These are phyloP conservation scores for Aschersonia sp. DNA, from an alignment of 2,329 filamentous ascomycete genomes.

Conservation along the genomic window DNA sequence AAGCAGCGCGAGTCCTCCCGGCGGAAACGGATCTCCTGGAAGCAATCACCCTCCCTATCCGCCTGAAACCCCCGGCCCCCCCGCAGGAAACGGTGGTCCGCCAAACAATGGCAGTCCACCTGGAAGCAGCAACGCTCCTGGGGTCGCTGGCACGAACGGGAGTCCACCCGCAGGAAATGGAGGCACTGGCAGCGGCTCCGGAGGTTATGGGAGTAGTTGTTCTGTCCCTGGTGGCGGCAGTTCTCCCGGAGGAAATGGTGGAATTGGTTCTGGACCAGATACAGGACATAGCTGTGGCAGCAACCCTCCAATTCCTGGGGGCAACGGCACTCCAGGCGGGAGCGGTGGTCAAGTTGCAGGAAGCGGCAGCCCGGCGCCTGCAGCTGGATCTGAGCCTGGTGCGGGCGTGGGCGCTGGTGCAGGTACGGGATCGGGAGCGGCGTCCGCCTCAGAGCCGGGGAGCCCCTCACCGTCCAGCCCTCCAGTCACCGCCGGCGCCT, in stretches of 20 bases:
- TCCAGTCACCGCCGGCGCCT: background rate
- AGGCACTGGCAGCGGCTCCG: background rate
- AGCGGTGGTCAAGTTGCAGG: background rate
- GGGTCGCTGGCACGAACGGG: background rate
- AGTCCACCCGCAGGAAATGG: background rate
- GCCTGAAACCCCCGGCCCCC: background rate
- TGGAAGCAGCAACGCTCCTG: background rate
- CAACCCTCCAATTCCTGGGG: too few species aligned
- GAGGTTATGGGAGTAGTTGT: background rate
- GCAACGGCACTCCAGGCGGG: too few species aligned
- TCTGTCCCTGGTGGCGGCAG: background rate
- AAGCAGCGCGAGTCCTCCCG: too few species aligned
- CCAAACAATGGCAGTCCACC: background rate
- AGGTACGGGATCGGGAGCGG: background rate
- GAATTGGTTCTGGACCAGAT: background rate
- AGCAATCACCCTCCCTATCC: background rate
- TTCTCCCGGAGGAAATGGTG: background rate
- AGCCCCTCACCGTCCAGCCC: background rate
- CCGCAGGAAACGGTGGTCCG: background rate
- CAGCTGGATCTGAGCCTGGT: background rate
- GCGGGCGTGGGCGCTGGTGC: background rate
- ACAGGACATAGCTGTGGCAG: background rate
- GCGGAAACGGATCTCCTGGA: too few species aligned
- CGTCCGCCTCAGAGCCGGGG: background rate
- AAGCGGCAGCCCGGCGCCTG: background rate